Conservation (phyloP, 108 stramenopile species). For the Fistulifera solaris region DNA sequence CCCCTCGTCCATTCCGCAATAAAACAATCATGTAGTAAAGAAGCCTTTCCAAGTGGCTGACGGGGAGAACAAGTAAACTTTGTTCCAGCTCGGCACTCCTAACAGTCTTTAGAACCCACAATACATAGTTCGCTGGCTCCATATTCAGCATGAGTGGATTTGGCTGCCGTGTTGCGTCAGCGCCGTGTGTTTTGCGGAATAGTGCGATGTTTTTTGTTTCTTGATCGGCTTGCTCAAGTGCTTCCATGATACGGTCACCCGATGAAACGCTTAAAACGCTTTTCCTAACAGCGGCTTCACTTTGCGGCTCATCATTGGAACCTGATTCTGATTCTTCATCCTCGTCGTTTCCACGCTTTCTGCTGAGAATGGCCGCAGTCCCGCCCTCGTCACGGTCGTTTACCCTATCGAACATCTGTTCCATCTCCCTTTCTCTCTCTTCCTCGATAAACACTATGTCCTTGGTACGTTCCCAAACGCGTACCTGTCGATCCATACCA, state of each 20-base stretch:
- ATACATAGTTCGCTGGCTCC: conserved; percentile 76
- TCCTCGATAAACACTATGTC: conserved; percentile 97
- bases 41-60: conserved; percentile 67
- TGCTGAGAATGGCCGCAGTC: conserved; percentile 37
- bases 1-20: conserved; percentile 50
- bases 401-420: conserved; percentile 80
- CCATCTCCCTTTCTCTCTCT: conserved; percentile 88
- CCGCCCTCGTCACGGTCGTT: conserved; percentile 43
- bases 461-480: conserved; percentile 94
- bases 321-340: conserved; percentile 35
- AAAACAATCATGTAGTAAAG: conserved; percentile 65
- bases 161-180: conserved; percentile 24
- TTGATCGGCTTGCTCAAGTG: conserved; percentile 82
- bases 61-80: conserved; percentile 80
- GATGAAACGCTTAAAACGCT: conserved; percentile 78
- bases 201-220: conserved; percentile 57
- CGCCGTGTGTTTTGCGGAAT: conserved; percentile 35
- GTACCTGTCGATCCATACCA: conserved; percentile 90
- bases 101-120: conserved; percentile 75
- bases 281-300: conserved; percentile 76
- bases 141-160: conserved; percentile 78
- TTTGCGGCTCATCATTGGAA: conserved; percentile 58
- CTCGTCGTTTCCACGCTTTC: conserved; percentile 26
- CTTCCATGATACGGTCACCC: conserved; percentile 93
- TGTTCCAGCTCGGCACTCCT: conserved; percentile 91